These are phyloP conservation scores for Poa pratensis DNA, from an alignment of 176 grass and related monocot species.

Conservation along the genomic window DNA sequence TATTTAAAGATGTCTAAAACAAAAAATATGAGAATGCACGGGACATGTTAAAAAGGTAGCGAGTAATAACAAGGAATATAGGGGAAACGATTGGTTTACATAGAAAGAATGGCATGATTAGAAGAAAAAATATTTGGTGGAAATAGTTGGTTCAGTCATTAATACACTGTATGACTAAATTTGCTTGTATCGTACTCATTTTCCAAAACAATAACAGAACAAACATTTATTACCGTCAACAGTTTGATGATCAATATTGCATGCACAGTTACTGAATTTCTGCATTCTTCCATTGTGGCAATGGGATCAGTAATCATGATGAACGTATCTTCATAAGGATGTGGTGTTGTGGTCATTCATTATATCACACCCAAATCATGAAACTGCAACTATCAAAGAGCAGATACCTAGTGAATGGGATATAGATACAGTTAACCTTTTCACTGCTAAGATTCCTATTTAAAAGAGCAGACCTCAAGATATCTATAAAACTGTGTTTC, in stretches of 20 bases:
- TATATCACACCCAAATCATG: background rate
- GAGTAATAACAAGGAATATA: background rate
- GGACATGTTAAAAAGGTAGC: background rate
- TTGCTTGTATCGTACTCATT: background rate
- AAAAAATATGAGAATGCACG: background rate
- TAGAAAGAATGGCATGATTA: background rate
- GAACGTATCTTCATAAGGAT: background rate
- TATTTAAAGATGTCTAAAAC: background rate
- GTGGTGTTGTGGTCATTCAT: background rate
- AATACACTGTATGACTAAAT: background rate
- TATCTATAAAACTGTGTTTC: background rate
- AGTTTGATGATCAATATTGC: background rate
- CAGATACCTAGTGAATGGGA: background rate
- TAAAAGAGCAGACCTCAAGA: background rate
- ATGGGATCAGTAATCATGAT: background rate
- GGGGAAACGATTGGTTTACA: background rate
- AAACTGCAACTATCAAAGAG: constrained; percentile 20
- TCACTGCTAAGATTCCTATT: background rate
- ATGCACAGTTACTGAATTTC: background rate
- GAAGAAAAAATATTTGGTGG: background rate
- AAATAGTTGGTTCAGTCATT: background rate
- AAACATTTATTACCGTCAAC: constrained; percentile 17
- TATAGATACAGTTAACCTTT: background rate
- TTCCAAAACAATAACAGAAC: constrained; percentile 2
- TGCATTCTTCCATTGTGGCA: background rate